A percentile compares a stretch with the other conserved stretches of the same genome.
Conservation (phyloP, 2,329 filamentous ascomycete genomes). For the Juglanconis sp. region DNA sequence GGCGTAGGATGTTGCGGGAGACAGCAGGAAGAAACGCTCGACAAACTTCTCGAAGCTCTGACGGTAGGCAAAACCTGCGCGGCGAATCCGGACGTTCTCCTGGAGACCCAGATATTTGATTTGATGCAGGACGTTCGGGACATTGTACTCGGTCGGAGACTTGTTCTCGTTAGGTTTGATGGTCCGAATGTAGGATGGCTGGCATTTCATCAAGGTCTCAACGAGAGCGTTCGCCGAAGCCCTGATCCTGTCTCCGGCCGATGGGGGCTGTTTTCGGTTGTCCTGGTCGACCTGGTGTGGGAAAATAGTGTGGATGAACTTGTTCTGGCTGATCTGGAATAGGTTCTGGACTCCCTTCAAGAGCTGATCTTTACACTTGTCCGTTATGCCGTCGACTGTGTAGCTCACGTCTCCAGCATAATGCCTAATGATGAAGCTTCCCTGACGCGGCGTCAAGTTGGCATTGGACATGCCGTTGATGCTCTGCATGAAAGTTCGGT, state of each 20-base stretch:
- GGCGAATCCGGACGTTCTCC: slow-evolving; percentile 95
- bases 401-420: slow-evolving; percentile 97
- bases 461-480: slow-evolving; percentile 88
- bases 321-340: slow-evolving; percentile 77
- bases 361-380: slow-evolving; percentile 98
- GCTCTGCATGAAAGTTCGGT: slow-evolving; percentile 92
- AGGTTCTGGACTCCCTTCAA: slow-evolving; percentile 90
- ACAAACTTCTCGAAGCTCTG: slow-evolving; percentile 98
- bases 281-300: slow-evolving; percentile 92
- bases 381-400: slow-evolving; percentile 92
- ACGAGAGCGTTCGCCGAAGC: slow-evolving; percentile 92
- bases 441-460: slow-evolving; percentile 87
- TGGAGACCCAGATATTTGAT: slow-evolving; percentile 99
- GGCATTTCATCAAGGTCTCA: slow-evolving; percentile 92
- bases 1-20: slow-evolving; percentile 90
- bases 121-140: slow-evolving; percentile 90
- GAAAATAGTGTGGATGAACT: slow-evolving; percentile 85
- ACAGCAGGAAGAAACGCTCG: slow-evolving; percentile 92
- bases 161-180: slow-evolving; percentile 99
- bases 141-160: slow-evolving; percentile 88
- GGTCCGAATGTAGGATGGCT: slow-evolving; percentile 95
- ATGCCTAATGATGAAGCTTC: slow-evolving; percentile 97
- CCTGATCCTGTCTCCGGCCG: slow-evolving; percentile 94
- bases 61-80: slow-evolving; percentile 94
- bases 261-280: slow-evolving; percentile 89